phyloP scores from a whole-genome alignment of 1,139 yeast species.

The Keqinozyma sinolaborantium region DNA sequence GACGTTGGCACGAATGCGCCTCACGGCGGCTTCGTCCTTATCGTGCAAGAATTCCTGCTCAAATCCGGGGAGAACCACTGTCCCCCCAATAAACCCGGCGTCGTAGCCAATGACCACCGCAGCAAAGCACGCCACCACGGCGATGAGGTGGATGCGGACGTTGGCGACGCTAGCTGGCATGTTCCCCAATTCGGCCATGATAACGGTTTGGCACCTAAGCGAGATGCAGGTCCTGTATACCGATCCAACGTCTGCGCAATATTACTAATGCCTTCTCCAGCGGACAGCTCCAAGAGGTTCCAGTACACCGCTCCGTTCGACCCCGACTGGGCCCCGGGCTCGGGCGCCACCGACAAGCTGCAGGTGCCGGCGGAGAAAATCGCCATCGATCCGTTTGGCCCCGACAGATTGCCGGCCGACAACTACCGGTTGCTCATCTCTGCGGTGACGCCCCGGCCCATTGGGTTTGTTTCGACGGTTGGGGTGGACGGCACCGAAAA shows the following conservation, averaged over 20 bases:
- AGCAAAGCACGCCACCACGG: constrained; percentile 32
- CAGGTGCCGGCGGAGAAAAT: constrained; percentile 42
- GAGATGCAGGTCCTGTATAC: no score
- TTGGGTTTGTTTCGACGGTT: constrained; percentile 53
- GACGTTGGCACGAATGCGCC: constrained; percentile 20
- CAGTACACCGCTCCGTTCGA: constrained; percentile 17
- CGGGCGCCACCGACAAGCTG: constrained; percentile 46
- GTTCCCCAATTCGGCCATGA: no score
- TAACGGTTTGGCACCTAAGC: no score
- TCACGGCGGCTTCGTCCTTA: constrained; percentile 11
- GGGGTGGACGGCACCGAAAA: constrained; percentile 41
- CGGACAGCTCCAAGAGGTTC: not conserved
- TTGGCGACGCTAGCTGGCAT: constrained; percentile 4
- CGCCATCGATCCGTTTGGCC: constrained; percentile 46
- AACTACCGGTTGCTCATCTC: constrained; percentile 51
- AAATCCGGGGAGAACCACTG: constrained; percentile 23
- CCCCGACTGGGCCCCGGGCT: constrained; percentile 43
- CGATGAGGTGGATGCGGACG: constrained; percentile 7
- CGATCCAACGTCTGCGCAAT: no score
- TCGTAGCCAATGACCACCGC: constrained; percentile 31
- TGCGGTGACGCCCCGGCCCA: constrained; percentile 56
- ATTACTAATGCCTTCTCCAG: no score
- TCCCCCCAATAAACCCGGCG: constrained; percentile 30
- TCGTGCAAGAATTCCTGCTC: constrained; percentile 19
- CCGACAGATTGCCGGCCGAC: constrained; percentile 34